phyloP scores from a whole-genome alignment of 1,284 basidiomycete genomes.

The Volvariella surrecta region DNA sequence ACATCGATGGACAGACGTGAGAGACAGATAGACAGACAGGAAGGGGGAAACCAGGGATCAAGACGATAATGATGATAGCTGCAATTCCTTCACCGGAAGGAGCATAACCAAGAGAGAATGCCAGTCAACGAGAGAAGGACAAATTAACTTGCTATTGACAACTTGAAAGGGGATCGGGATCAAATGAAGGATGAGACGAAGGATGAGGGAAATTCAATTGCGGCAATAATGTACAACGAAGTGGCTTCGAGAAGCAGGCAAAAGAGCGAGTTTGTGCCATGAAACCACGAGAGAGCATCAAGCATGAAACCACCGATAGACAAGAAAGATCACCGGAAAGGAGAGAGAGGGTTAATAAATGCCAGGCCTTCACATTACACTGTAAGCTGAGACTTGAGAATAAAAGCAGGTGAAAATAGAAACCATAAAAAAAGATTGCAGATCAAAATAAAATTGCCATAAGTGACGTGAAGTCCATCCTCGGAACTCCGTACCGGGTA shows the following conservation, averaged over 20 bases:
- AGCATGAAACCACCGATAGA: background rate
- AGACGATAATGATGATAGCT: too few relatives aligned
- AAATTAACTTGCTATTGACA: too few relatives aligned
- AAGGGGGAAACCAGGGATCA: conserved; percentile 5
- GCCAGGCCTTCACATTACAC: background rate
- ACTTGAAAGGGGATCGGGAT: too few relatives aligned
- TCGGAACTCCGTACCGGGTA: conserved; percentile 3
- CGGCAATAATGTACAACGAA: background rate
- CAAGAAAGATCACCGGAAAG: conserved; percentile 4
- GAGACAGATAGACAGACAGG: conserved; percentile 7
- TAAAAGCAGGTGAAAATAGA: background rate
- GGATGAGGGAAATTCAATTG: background rate
- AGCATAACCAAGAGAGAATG: too few relatives aligned
- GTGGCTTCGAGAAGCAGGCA: conserved; percentile 8
- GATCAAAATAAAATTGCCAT: conserved; percentile 1
- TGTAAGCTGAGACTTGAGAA: conserved; percentile 1
- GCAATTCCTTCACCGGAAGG: too few relatives aligned
- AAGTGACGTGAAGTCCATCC: conserved; percentile 6
- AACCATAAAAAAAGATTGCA: conserved; percentile 1
- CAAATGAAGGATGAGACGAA: background rate
- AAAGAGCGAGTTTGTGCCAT: background rate
- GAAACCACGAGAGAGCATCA: background rate
- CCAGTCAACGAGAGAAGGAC: too few relatives aligned
- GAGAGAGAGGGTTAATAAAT: background rate
- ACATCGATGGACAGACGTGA: conserved; percentile 12